Evolutionary conservation across 805 yeast species (phyloP).

Genomic region (Candida nemodendra): DNA sequence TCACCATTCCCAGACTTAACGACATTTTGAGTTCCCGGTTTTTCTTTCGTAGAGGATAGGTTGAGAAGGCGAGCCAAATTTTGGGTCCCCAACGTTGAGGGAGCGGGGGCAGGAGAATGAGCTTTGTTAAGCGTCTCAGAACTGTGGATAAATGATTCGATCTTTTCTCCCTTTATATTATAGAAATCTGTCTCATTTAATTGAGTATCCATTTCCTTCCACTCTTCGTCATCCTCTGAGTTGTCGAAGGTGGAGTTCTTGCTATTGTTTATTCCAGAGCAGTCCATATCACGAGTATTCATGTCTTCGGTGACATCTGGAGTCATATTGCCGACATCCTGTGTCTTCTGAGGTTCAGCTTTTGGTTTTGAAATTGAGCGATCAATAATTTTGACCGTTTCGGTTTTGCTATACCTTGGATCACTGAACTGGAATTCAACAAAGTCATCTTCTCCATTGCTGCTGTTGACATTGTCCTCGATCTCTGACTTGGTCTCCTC

Average conservation of each 20-base stretch:
- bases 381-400: constrained; percentile 20
- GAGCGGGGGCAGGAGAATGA: constrained; percentile 4
- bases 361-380: constrained; percentile 15
- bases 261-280: no score
- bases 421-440: constrained; percentile 27
- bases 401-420: constrained; percentile 14
- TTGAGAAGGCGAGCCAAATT: constrained; percentile 5
- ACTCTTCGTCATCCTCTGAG: constrained; percentile 47
- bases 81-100: not conserved
- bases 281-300: not conserved
- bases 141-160: constrained; percentile 38
- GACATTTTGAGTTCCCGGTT: not conserved
- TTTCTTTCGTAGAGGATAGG: constrained; percentile 7
- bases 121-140: constrained; percentile 20
- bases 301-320: not conserved
- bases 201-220: constrained; percentile 88
- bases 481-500: not conserved
- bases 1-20: constrained; percentile 6
- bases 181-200: constrained; percentile 69
- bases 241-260: constrained; percentile 14
- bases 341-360: not conserved
- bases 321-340: not conserved
- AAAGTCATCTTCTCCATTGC: constrained; percentile 21
- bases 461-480: not conserved
- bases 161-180: constrained; percentile 72